Evolutionary conservation across 164 flowering plant genomes (phyloP), one percentile per base, ranked within the genome.

Genomic region (Protea cynaroides): DNA sequence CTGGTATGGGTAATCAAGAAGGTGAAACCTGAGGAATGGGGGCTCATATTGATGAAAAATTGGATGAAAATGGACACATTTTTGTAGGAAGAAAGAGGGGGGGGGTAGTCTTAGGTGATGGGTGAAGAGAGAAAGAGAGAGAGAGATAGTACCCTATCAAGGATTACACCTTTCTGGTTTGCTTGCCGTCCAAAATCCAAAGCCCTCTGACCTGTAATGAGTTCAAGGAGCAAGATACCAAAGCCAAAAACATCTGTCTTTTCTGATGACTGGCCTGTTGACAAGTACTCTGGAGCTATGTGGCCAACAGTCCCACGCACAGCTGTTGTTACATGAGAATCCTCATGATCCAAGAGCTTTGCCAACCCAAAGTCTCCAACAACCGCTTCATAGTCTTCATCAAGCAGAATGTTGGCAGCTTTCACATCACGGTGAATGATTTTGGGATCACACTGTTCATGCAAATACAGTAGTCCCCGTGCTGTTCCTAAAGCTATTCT

Each of bases 331-430:
- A 89, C 96, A 65, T 89, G 96, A 19, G 96, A 89, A 56, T 89
- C 96, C 18, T 77, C 75, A 63, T 87, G 93, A 73, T 89, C 96
- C 77, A 89, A 76, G 65, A 89, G 91, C 81, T 89, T 89, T 58
- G 96, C 96, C 72, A 89, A 71, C 66, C 96, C 96, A 66, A 89
- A 89, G 78, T 89, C 96, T 64, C 96, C 96, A 25, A 89, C 96
- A 69, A 89, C 88, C 13, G 93, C 96, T 70, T 89, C 96, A 58
- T 83, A 83, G 63, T 89, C 92, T 67, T 86, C 92, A 72, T 89
- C 96, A 59, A 89, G 76, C 74, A 89, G 76, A 58, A 89, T 87
- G 68, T 89, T 89, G 49, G 96, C 96, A 21, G 96, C 96, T 79
- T 89, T 89, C 70, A 89, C 96, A 65, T 89, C 96, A 25, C 96